Base-by-base conservation (phyloP, 2,329 filamentous ascomycete genomes). In the Gaeumannomyces sp. region DNA sequence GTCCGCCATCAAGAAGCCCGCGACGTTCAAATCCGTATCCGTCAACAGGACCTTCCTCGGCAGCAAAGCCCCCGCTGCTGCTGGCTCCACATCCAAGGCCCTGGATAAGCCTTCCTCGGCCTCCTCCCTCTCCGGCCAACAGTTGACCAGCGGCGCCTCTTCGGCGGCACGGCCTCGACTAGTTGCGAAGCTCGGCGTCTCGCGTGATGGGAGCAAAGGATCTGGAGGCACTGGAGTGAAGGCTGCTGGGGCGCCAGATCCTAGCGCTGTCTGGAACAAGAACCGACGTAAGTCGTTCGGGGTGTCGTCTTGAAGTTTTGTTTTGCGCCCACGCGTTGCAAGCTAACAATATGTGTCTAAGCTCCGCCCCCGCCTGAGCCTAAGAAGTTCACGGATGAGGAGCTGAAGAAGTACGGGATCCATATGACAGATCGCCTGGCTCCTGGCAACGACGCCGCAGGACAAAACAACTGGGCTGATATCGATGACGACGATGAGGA, bases 401-500 rank as follows among this genome's bases (percentile, higher is more conserved):
- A 96, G 73, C 81, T 96, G 72, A 90, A 92, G 74, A 91, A 92
- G 73, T 93, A 91, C 75, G 91, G 92, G 38, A 95, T 95, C 71
- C 92, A 95, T 73, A 85, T 96, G 77, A 90, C 91, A 65, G 92
- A 85, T 70, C 88, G 92, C 70, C 79, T 95, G 65, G 89, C 92
- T 68, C 84, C 89, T 62, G 76, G 81, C 64, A 85, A 86, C 65
- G 35, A 45, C n/a, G 65, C 63, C 25, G 67, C 68, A 38, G 90
- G 90, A 66, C 89, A 93, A 71, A 87, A 89, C 38, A 94, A 93
- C 74, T 96, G 92, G 92, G 92, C 91, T 29, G 92, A 96, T 72
- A 93, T 94, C 66, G 92, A 95, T 67, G 92, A 95, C 65, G 91
- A 95, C 68, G 90, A 93, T 71, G 92, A 95, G 53, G 91, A 94